Base-by-base conservation (phyloP, 2,329 filamentous ascomycete species). In the Cladophialophora carrionii region DNA sequence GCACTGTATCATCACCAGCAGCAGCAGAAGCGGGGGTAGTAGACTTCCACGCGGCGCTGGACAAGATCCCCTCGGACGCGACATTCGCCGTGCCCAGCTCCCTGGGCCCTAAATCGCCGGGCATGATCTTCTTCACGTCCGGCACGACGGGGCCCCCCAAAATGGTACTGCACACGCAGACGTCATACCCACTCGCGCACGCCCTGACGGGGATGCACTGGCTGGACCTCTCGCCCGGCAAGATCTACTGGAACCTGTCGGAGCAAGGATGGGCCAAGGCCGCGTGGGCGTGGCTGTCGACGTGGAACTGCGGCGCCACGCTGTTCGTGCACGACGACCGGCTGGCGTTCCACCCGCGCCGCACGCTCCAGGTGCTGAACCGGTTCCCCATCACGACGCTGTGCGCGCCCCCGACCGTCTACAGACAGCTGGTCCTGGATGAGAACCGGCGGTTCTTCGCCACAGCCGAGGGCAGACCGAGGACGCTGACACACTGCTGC, bases 181-280 rank as follows among this genome's bases (percentile, higher is more conserved):
- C 77, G 6, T 78, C 76, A 2, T 79, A 78, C 64, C 78, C 78
- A 1, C 68, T 79, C n/a, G 74, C 74, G 10, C 76, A 77, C 60
- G 74, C 74, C 1, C 72, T 76, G n/a, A 79, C 77, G 4, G 77
- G 76, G 1, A 78, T 75, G 34, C 70, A 78, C 63, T 79, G 77
- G 72, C 72, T 77, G 20, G 71, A 76, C 8, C 68, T 79, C 14
- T 57, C 71, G 24, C 77, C 76, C 0, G 75, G 75, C 1, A 73
- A 76, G 24, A 59, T 78, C 3, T 77, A 74, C 67, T 79, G 77
- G 78, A 77, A 78, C 49, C 66, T 78, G 12, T 74, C 77, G 6
- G 77, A 79, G 59, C 77, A 79, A 73, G 77, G 78, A 37, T 79
- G 78, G 78, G 78, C 76, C 3, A 79, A 79, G 72, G 77, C 78